Evolutionary conservation across 1,284 basidiomycete genomes (phyloP), one percentile per base, ranked within the genome.

Genomic region (Ustilago loliicola): DNA sequence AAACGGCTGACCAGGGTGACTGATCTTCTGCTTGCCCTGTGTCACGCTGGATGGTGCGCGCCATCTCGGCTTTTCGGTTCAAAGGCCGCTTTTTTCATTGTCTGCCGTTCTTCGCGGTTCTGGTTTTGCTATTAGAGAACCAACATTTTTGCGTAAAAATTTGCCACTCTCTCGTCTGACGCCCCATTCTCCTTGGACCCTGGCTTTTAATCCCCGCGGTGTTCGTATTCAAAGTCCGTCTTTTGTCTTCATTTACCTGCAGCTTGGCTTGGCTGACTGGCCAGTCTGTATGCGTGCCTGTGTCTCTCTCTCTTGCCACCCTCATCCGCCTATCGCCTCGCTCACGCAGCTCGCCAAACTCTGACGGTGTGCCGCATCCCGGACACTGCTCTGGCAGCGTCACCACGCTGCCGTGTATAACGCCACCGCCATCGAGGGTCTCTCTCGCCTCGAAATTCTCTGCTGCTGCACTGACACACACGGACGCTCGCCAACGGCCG

Each of bases 171-270:
- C 54, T 64, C 25, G 17, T 27, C 17, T n/a, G 2, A 15, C 34
- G 45, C 32, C 42, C 4, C 11, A 52, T 32, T 50, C 27, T 21
- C 19, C 27, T 36, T 36, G n/a, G 30, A 30, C 36, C 19, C 40
- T 45, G 34, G 38, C 51, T 13, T 48, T 66, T 58, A 52, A 66
- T 66, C 64, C 58, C 58, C 57, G 64, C 58, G 59, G 59, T 54
- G 17, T 27, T 53, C 25, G 45, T 34, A 42, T 40, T 61, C 51
- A 27, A 52, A 23, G n/a, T 13, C 40, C 21, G 2, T 21, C 17
- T 48, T 8, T 25, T 48, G 45, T 21, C 45, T 48, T 48, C 21
- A 48, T 9, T 27, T 25, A 19, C 21, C 45, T 23, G 10, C 45
- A 42, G 7, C 45, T 19, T 40, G 10, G 23, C 54, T 38, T 56